A percentile compares a stretch with the other conserved stretches of the same genome.
These are phyloP conservation scores for Ogataea pini DNA, from an alignment of 805 yeast genomes.

Conservation along the genomic window DNA sequence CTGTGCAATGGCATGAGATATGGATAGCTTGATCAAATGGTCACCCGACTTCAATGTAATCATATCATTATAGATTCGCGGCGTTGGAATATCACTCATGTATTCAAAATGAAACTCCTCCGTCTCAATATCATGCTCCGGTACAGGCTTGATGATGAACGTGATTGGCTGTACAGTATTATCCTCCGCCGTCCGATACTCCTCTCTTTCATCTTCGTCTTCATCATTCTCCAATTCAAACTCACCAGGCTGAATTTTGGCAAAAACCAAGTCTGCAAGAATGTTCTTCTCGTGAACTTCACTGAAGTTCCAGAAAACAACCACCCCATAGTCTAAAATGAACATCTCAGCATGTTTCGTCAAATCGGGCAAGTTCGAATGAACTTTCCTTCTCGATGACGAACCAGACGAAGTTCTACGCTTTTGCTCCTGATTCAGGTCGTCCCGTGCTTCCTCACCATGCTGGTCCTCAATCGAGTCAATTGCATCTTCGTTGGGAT, in stretches of 20 bases:
- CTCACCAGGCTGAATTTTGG: slow-evolving; percentile 42
- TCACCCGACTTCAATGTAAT: slow-evolving; percentile 88
- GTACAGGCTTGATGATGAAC: slow-evolving; percentile 69
- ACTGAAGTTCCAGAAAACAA: slow-evolving; percentile 97
- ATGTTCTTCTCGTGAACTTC: slow-evolving; percentile 92
- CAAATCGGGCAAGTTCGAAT: slow-evolving; percentile 41
- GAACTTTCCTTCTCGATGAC: slow-evolving; percentile 16
- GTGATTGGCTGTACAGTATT: slow-evolving; percentile 33
- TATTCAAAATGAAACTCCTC: slow-evolving; percentile 84
- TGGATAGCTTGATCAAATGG: slow-evolving; percentile 85
- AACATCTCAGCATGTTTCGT: slow-evolving; percentile 84
- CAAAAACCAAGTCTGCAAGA: slow-evolving; percentile 86
- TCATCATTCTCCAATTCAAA: slow-evolving; percentile 44
- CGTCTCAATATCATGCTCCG: slow-evolving; percentile 88
- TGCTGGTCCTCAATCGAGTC: background rate
- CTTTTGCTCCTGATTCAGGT: slow-evolving; percentile 1
- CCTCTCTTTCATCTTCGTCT: slow-evolving; percentile 35
- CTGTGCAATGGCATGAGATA: slow-evolving; percentile 97
- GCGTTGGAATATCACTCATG: slow-evolving; percentile 45
- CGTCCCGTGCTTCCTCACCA: slow-evolving; percentile 1
- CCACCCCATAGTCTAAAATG: slow-evolving; percentile 87
- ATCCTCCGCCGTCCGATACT: background rate
- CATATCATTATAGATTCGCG: slow-evolving; percentile 89
- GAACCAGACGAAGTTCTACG: slow-evolving; percentile 18
- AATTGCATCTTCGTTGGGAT: slow-evolving; percentile 3